These are phyloP conservation scores for Sporodiniella umbellata DNA, from an alignment of 371 early-diverging fungal species.

Conservation along the genomic window DNA sequence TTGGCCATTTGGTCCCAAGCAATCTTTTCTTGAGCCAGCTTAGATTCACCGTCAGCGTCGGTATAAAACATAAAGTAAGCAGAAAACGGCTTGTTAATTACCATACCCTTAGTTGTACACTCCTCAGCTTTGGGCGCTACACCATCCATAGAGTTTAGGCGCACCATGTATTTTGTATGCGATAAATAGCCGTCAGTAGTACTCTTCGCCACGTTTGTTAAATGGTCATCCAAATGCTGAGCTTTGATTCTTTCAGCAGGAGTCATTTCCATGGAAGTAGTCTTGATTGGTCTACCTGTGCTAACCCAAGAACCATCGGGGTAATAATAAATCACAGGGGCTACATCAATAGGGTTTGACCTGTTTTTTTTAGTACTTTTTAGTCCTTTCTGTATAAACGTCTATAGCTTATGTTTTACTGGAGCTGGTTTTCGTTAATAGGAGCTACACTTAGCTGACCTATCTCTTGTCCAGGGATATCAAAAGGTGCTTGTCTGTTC, in stretches of 20 bases:
- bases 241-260: slow-evolving; percentile 31
- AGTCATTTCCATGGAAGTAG: slow-evolving; percentile 33
- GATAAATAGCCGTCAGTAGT: slow-evolving; percentile 38
- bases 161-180: slow-evolving; percentile 36
- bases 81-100: slow-evolving; percentile 35
- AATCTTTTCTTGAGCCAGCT: slow-evolving; percentile 11
- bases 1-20: slow-evolving; percentile 29
- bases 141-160: slow-evolving; percentile 30
- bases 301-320: slow-evolving; percentile 42
- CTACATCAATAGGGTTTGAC: slow-evolving; percentile 27
- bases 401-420: slow-evolving; percentile 11
- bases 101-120: slow-evolving; percentile 32
- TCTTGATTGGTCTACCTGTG: slow-evolving; percentile 27
- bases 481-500: slow-evolving; percentile 25
- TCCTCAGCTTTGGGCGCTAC: slow-evolving; percentile 22
- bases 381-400: too few relatives aligned
- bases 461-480: slow-evolving; percentile 27
- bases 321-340: slow-evolving; percentile 33
- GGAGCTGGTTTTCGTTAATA: slow-evolving; percentile 21
- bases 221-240: slow-evolving; percentile 34
- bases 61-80: slow-evolving; percentile 41
- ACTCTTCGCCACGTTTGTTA: slow-evolving; percentile 17
- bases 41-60: slow-evolving; percentile 18
- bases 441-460: slow-evolving; percentile 34
- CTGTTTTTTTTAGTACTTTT: slow-evolving; percentile 12